Evolutionary conservation across 2,329 filamentous ascomycete species (phyloP).

Genomic region (Sordariomycetes sp.): DNA sequence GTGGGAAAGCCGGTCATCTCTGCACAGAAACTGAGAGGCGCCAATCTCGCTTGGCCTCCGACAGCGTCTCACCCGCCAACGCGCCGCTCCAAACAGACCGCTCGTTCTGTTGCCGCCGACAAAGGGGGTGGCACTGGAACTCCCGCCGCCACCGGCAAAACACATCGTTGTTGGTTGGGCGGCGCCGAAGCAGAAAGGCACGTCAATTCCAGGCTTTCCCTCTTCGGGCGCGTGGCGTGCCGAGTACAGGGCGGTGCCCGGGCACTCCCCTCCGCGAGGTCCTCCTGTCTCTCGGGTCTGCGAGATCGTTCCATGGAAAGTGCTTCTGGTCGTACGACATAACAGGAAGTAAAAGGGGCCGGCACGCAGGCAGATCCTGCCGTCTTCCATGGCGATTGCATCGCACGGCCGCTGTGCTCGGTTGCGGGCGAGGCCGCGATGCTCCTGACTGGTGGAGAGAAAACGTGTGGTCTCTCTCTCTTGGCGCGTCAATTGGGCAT

Average conservation of each 20-base stretch:
- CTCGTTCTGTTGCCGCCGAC: neutral
- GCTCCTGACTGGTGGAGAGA: too few relatives aligned
- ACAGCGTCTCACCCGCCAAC: neutral
- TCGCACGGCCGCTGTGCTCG: too few relatives aligned
- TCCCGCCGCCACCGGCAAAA: neutral
- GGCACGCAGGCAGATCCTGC: neutral
- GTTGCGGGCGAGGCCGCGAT: too few relatives aligned
- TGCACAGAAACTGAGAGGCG: neutral
- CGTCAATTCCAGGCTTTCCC: too few relatives aligned
- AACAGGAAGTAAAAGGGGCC: neutral
- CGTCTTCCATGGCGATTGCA: neutral
- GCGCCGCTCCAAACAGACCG: neutral
- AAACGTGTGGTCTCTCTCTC: too few relatives aligned
- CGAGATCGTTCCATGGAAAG: neutral
- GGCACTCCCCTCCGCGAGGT: neutral
- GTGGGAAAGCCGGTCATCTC: neutral
- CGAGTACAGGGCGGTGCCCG: neutral
- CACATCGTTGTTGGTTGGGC: neutral
- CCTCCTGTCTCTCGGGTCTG: neutral
- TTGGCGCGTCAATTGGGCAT: neutral
- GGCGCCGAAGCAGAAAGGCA: neutral
- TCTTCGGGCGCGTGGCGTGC: neutral
- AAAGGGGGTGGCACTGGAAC: neutral
- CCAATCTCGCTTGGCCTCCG: neutral
- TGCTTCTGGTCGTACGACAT: neutral